Percentiles rank a stretch among this genome's conserved stretches.
Conservation (phyloP, 2,329 filamentous ascomycete genomes). For the Nannizziopsis barbatae region DNA sequence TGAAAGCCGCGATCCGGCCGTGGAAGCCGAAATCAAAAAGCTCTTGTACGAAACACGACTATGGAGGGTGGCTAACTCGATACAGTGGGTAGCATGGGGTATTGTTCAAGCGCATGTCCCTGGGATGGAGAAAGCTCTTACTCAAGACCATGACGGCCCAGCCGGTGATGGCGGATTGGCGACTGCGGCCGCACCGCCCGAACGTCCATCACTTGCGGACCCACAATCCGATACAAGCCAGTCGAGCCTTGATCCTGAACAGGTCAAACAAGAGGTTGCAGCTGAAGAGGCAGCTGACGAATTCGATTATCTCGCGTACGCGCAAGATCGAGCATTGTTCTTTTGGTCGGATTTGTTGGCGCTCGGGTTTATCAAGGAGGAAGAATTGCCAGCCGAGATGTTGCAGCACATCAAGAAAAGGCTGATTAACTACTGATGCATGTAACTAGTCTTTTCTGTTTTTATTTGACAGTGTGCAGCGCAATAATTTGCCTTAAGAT, state of each 20-base stretch:
- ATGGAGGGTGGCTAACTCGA: slow-evolving; percentile 80
- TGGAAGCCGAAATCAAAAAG: slow-evolving; percentile 56
- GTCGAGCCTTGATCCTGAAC: slow-evolving; percentile 20
- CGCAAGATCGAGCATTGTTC: slow-evolving; percentile 80
- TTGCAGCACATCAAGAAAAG: slow-evolving; percentile 49
- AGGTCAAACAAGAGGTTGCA: slow-evolving; percentile 26
- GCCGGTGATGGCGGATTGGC: slow-evolving; percentile 7
- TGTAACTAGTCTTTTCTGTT: neutral
- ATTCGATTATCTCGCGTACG: slow-evolving; percentile 88
- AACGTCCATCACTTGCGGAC: slow-evolving; percentile 11
- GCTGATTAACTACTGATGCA: slow-evolving; percentile 50
- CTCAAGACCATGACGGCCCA: slow-evolving; percentile 14
- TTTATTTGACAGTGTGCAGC: neutral
- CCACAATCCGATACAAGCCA: slow-evolving; percentile 16
- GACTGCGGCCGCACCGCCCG: neutral
- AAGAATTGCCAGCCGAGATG: slow-evolving; percentile 65
- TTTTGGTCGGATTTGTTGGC: slow-evolving; percentile 85
- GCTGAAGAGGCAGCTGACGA: slow-evolving; percentile 54
- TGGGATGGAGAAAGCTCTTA: slow-evolving; percentile 46
- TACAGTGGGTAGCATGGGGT: slow-evolving; percentile 91
- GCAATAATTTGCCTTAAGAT: too few relatives aligned
- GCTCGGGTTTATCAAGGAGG: slow-evolving; percentile 60
- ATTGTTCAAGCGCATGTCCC: slow-evolving; percentile 87
- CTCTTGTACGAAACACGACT: slow-evolving; percentile 68
- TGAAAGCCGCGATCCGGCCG: slow-evolving; percentile 52